phyloP scores from a whole-genome alignment of 202 grass and related monocot genomes.

The Panicum virgatum region DNA sequence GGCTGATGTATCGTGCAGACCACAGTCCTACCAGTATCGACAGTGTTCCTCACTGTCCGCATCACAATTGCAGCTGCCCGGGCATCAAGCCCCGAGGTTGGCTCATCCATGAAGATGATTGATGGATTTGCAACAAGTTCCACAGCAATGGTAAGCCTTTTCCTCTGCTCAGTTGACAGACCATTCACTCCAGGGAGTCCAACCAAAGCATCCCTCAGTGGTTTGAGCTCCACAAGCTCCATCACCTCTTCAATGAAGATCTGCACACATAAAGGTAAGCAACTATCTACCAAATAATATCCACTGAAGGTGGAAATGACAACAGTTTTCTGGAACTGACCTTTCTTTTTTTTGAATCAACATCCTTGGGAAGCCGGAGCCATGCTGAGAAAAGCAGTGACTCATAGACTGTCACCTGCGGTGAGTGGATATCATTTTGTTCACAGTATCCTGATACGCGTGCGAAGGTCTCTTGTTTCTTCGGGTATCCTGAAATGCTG shows the following conservation, averaged over 20 bases:
- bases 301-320: neutral
- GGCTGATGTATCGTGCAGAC: conserved; percentile 96
- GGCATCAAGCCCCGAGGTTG: conserved; percentile 89
- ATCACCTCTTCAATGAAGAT: conserved; percentile 84
- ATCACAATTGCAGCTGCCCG: conserved; percentile 93
- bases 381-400: conserved; percentile 71
- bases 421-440: conserved; percentile 90
- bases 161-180: conserved; percentile 79
- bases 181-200: conserved; percentile 81
- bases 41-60: conserved; percentile 83
- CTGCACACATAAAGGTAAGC: conserved; percentile 40
- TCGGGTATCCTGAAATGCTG: conserved; percentile 71
- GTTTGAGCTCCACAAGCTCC: conserved; percentile 80
- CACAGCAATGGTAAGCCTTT: conserved; percentile 83
- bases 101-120: conserved; percentile 97
- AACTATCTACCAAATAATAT: neutral
- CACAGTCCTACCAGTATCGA: no score
- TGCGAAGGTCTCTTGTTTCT: conserved; percentile 85
- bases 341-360: conserved; percentile 69
- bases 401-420: conserved; percentile 78
- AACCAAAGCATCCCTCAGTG: conserved; percentile 67
- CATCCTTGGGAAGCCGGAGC: conserved; percentile 64
- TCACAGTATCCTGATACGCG: conserved; percentile 83
- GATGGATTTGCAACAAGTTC: conserved; percentile 91
- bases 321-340: conserved; percentile 10